phyloP scores from a whole-genome alignment of 345 rosid genomes.

The Melastoma malabathricum region DNA sequence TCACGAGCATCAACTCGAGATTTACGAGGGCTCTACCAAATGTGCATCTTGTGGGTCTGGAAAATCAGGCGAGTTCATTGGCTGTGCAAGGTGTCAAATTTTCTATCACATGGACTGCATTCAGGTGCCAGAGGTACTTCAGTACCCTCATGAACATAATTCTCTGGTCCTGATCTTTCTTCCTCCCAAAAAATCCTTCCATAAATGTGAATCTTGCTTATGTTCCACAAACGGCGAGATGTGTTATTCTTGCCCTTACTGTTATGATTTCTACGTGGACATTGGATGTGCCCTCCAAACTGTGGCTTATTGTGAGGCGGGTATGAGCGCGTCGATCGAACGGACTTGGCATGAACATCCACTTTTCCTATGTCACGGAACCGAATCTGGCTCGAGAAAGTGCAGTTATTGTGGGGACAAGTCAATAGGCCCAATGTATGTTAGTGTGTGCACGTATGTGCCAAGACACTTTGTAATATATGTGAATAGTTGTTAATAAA shows the following conservation, averaged over 20 bases:
- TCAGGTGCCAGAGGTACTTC: background rate
- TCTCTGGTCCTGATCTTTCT: background rate
- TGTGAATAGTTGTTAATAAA: too few species aligned
- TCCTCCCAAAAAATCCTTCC: fast-evolving
- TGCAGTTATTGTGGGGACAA: fast-evolving
- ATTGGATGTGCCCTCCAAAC: background rate
- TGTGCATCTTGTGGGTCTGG: fast-evolving
- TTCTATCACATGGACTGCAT: background rate
- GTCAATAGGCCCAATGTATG: background rate
- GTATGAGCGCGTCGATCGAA: background rate
- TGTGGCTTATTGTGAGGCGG: background rate
- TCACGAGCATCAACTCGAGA: background rate
- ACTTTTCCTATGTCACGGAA: background rate
- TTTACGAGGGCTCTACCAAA: too few species aligned
- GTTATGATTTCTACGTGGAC: background rate
- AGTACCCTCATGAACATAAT: background rate
- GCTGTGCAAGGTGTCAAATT: background rate
- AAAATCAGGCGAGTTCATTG: background rate
- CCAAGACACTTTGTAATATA: too few species aligned
- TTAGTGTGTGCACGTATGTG: too few species aligned
- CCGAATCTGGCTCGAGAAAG: fast-evolving
- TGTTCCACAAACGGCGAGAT: too few species aligned
- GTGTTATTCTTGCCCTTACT: background rate
- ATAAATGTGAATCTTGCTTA: fast-evolving
- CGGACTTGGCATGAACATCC: background rate